phyloP scores from a whole-genome alignment of 371 early-diverging fungal genomes.

The Zopfochytrium polystomum region DNA sequence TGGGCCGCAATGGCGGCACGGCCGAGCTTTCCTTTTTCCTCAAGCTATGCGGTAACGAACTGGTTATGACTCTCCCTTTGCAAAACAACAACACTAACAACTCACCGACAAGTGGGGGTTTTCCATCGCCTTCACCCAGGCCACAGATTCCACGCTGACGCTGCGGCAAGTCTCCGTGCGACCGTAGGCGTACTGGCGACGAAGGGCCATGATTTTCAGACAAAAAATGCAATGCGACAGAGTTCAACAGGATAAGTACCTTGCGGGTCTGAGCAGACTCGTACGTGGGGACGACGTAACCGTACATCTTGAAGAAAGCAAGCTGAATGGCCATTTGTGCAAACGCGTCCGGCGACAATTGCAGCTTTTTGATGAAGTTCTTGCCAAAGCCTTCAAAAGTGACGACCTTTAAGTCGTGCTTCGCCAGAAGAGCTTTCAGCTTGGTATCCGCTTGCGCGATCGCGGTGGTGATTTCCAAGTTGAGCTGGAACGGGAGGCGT shows the following conservation, averaged over 20 bases:
- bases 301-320: conserved; percentile 89
- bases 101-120: conserved; percentile 51
- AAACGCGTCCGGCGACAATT: conserved; percentile 86
- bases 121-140: conserved; percentile 85
- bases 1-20: conserved; percentile 74
- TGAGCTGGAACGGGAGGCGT: conserved; percentile 66
- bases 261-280: conserved; percentile 89
- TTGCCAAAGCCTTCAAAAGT: conserved; percentile 86
- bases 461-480: conserved; percentile 49
- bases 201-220: background rate
- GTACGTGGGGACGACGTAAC: conserved; percentile 71
- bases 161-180: conserved; percentile 94
- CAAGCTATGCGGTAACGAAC: conserved; percentile 18
- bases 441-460: conserved; percentile 62
- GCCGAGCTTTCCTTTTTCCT: conserved; percentile 65
- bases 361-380: conserved; percentile 84
- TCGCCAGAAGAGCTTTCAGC: conserved; percentile 67
- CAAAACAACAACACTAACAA: conserved; percentile 1
- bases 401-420: conserved; percentile 78
- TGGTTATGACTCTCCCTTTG: background rate
- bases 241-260: conserved; percentile 29
- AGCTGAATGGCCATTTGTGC: conserved; percentile 95
- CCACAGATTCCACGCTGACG: conserved; percentile 73
- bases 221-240: background rate
- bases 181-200: conserved; percentile 72